These are phyloP conservation scores for Xylariaceae sp. DNA, from an alignment of 2,329 filamentous ascomycete species.

Conservation along the genomic window DNA sequence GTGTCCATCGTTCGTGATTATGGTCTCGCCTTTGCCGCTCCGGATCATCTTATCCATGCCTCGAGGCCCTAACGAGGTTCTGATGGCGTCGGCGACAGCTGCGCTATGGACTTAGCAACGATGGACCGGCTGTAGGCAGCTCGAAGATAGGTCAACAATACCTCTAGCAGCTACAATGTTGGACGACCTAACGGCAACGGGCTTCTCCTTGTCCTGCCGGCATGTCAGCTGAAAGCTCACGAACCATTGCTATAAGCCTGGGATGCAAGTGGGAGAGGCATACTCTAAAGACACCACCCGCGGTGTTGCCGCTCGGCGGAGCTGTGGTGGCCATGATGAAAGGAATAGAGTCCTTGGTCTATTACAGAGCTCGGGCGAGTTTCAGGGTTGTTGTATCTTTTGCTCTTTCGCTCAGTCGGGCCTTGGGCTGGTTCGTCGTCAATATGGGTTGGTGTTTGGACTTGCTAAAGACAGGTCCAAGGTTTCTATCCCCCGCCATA, in stretches of 20 bases:
- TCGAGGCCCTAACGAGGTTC: conserved; percentile 91
- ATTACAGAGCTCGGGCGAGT: not conserved
- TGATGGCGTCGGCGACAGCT: conserved; percentile 96
- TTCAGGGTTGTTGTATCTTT: not conserved
- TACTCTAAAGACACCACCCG: conserved; percentile 57
- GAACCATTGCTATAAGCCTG: not conserved
- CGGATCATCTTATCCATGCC: conserved; percentile 99
- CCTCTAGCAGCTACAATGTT: conserved; percentile 98
- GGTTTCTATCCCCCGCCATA: conserved; percentile 21
- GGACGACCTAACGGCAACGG: conserved; percentile 87
- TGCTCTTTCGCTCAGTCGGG: not conserved
- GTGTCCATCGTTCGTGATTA: conserved; percentile 99
- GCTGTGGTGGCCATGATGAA: conserved; percentile 44
- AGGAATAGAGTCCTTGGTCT: not conserved
- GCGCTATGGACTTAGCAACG: conserved; percentile 29
- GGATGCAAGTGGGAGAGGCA: conserved; percentile 20
- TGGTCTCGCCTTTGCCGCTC: conserved; percentile 91
- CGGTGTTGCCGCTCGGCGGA: conserved; percentile 35
- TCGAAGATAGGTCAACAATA: conserved; percentile 40
- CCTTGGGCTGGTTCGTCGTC: not conserved
- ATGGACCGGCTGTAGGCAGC: conserved; percentile 13
- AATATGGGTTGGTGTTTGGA: conserved; percentile 5
- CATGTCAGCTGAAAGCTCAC: conserved; percentile 19
- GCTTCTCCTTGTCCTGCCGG: conserved; percentile 86
- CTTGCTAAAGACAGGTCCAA: not conserved